phyloP scores from a whole-genome alignment of 108 stramenopile genomes.

The Fragilariopsis cylindrus region DNA sequence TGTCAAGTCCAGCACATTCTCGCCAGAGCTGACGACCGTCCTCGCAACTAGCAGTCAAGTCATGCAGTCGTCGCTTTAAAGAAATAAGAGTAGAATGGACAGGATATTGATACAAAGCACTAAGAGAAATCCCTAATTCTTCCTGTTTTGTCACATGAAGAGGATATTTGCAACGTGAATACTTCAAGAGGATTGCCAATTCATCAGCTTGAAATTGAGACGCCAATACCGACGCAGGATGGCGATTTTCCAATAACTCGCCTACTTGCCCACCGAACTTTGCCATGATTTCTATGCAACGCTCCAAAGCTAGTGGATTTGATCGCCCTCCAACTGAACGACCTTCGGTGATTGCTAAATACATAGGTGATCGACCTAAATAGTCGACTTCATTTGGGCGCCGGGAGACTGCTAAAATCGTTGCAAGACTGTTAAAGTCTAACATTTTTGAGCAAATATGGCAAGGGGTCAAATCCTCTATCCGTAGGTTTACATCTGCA shows the following conservation, averaged over 20 bases:
- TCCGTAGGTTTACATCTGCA: slow-evolving; percentile 50
- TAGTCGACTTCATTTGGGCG: slow-evolving; percentile 70
- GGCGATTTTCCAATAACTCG: slow-evolving; percentile 26
- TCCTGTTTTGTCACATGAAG: slow-evolving; percentile 24
- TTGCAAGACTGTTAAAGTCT: slow-evolving; percentile 61
- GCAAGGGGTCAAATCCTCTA: slow-evolving; percentile 39
- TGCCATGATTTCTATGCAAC: slow-evolving; percentile 63
- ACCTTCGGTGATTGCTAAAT: slow-evolving; percentile 63
- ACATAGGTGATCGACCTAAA: slow-evolving; percentile 71
- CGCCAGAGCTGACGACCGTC: background rate
- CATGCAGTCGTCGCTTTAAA: slow-evolving; percentile 35
- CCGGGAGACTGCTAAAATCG: slow-evolving; percentile 52
- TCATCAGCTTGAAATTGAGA: slow-evolving; percentile 48
- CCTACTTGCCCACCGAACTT: slow-evolving; percentile 60
- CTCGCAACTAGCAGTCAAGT: background rate
- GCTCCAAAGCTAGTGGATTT: slow-evolving; percentile 46
- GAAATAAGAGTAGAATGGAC: slow-evolving; percentile 64
- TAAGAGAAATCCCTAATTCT: slow-evolving; percentile 46
- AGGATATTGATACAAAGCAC: slow-evolving; percentile 68
- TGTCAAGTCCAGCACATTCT: slow-evolving; percentile 11
- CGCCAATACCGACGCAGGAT: slow-evolving; percentile 53
- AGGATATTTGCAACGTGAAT: slow-evolving; percentile 56
- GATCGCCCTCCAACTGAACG: slow-evolving; percentile 32
- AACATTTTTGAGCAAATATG: slow-evolving; percentile 64
- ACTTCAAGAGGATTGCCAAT: slow-evolving; percentile 44